These are phyloP conservation scores for Abelmoschus esculentus DNA, from an alignment of 345 rosid species.

Conservation along the genomic window DNA sequence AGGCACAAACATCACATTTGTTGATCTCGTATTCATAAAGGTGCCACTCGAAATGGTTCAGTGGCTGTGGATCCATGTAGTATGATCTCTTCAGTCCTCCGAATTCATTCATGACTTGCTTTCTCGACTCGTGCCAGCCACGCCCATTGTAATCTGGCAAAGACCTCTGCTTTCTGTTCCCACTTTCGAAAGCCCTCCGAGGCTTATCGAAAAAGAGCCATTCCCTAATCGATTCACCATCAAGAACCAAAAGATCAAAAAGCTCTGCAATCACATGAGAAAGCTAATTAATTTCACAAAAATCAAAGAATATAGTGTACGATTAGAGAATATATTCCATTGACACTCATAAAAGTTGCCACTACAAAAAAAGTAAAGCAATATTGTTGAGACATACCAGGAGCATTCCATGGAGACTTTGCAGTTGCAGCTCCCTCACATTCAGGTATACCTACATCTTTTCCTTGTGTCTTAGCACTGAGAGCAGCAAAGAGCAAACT, in stretches of 20 bases:
- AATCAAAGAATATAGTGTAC: conserved; percentile 5
- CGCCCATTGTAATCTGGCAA: conserved; percentile 93
- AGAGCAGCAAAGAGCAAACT: conserved; percentile 87
- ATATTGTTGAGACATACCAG: conserved; percentile 43
- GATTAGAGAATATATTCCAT: conserved; percentile 5
- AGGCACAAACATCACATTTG: conserved; percentile 85
- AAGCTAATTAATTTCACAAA: conserved; percentile 3
- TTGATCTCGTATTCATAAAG: conserved; percentile 96
- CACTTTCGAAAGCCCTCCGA: conserved; percentile 96
- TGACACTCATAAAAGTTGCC: conserved; percentile 1
- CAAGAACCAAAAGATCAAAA: conserved; percentile 80
- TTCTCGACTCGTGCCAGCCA: conserved; percentile 99
- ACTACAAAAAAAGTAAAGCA: conserved; percentile 9
- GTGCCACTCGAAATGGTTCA: conserved; percentile 86
- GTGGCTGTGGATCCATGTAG: conserved; percentile 99
- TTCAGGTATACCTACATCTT: conserved; percentile 92
- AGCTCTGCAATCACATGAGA: conserved; percentile 59
- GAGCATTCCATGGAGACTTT: conserved; percentile 98
- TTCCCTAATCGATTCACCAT: conserved; percentile 90
- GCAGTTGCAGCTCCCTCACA: conserved; percentile 99
- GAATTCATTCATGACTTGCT: conserved; percentile 92
- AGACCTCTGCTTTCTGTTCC: conserved; percentile 98
- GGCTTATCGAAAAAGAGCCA: conserved; percentile 99
- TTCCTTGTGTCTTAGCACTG: conserved; percentile 71
- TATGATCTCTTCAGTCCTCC: conserved; percentile 95